A percentile compares a stretch with the other conserved stretches of the same genome.
Evolutionary conservation across 169 alveolate species (phyloP).

Genomic region (Babesia ovata): DNA sequence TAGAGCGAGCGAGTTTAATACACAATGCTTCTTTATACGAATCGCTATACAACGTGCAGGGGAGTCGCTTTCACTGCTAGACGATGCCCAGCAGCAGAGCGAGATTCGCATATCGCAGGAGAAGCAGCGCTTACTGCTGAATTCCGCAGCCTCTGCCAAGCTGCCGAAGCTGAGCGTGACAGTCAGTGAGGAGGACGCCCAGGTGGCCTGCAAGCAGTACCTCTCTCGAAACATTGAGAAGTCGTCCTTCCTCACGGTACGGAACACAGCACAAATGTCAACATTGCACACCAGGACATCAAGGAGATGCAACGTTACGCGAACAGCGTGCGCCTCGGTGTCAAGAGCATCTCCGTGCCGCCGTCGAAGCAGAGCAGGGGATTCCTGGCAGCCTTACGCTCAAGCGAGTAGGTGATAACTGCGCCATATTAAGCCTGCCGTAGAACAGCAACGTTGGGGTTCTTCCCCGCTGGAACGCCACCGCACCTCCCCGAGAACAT

Average conservation of each 20-base stretch:
- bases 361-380: conserved; percentile 30
- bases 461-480: conserved; percentile 57
- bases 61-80: conserved; percentile 46
- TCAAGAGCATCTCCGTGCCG: conserved; percentile 26
- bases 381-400: conserved; percentile 5
- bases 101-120: conserved; percentile 59
- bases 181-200: conserved; percentile 70
- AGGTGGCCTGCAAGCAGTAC: conserved; percentile 67
- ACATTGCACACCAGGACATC: conserved; percentile 29
- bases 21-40: neutral
- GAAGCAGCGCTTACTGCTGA: conserved; percentile 33
- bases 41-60: conserved; percentile 11
- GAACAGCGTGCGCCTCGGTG: conserved; percentile 45
- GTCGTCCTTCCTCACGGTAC: conserved; percentile 45
- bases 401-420: conserved; percentile 3
- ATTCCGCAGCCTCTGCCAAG: conserved; percentile 1
- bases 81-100: conserved; percentile 54
- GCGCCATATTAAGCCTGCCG: neutral
- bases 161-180: conserved; percentile 39
- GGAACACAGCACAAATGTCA: neutral
- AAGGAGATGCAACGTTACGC: conserved; percentile 60
- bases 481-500: conserved; percentile 68
- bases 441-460: conserved; percentile 28
- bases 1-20: neutral
- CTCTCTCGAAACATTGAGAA: conserved; percentile 31